Evolutionary conservation across 2,329 filamentous ascomycete genomes (phyloP).

Genomic region (Trichoderma endophyticum): DNA sequence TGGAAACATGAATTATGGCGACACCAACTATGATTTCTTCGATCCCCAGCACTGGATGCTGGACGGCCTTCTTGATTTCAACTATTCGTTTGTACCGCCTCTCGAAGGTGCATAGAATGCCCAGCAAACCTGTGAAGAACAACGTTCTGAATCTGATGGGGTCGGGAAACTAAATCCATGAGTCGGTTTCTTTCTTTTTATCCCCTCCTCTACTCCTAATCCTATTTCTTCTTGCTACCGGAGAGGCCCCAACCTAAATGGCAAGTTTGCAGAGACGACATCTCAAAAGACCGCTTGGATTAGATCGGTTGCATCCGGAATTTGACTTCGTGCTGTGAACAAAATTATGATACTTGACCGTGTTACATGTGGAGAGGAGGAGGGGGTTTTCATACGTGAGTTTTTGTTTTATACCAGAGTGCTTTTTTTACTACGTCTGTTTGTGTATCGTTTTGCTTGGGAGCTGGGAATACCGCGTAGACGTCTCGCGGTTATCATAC

Average conservation of each 20-base stretch:
- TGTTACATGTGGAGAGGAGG: neutral
- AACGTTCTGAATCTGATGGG: neutral
- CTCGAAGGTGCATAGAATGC: constrained; percentile 49
- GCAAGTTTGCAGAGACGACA: constrained; percentile 11
- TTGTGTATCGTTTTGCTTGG: neutral
- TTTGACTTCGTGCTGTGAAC: neutral
- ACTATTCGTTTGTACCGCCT: constrained; percentile 59
- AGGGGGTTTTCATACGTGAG: constrained; percentile 3
- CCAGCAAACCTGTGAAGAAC: neutral
- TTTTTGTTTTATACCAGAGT: constrained; percentile 20
- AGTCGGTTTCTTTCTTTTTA: constrained; percentile 14
- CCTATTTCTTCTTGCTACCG: neutral
- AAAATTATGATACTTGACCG: neutral
- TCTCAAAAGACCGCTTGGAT: neutral
- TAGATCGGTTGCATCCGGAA: neutral
- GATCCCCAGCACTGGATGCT: constrained; percentile 93
- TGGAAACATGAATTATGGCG: constrained; percentile 55
- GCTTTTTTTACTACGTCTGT: neutral
- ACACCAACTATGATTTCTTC: constrained; percentile 80
- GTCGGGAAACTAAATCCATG: neutral
- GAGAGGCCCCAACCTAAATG: constrained; percentile 9
- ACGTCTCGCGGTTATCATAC: neutral
- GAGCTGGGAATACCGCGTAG: neutral
- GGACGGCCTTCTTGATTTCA: constrained; percentile 79
- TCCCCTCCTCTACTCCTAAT: neutral